These are phyloP conservation scores for Cyclocybe cylindracea DNA, from an alignment of 768 basidiomycete species.

Conservation along the genomic window DNA sequence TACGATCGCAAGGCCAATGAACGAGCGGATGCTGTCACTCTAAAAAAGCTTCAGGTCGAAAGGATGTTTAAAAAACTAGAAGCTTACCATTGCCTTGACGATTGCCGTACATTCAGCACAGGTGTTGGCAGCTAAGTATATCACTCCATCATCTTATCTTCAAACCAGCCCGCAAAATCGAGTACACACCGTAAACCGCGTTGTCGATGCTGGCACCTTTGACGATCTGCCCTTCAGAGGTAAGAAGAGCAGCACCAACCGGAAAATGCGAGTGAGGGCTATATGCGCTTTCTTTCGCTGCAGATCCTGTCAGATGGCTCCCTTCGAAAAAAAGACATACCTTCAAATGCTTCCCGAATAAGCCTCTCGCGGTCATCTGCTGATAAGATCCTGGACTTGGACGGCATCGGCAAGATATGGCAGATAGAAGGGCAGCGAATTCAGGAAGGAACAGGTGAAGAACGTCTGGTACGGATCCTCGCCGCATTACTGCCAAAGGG, in stretches of 20 bases:
- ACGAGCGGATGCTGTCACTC: slow-evolving; percentile 78
- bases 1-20: slow-evolving; percentile 78
- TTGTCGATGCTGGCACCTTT: slow-evolving; percentile 94
- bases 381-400: slow-evolving; percentile 25
- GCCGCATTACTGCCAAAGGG: no score
- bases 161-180: not conserved
- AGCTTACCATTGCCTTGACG: slow-evolving; percentile 82
- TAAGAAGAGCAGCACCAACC: slow-evolving; percentile 86
- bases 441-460: no score
- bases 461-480: no score
- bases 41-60: slow-evolving; percentile 22
- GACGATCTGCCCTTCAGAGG: slow-evolving; percentile 68
- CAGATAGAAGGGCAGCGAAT: no score
- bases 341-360: slow-evolving; percentile 61
- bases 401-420: no score
- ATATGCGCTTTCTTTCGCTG: slow-evolving; percentile 76
- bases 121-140: slow-evolving; percentile 73
- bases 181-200: slow-evolving; percentile 77
- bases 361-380: slow-evolving; percentile 46
- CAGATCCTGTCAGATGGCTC: not conserved
- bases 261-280: slow-evolving; percentile 89
- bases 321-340: slow-evolving; percentile 25
- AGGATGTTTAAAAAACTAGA: slow-evolving; percentile 26
- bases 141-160: not conserved
- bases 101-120: slow-evolving; percentile 96